phyloP scores from a whole-genome alignment of 306 rosid genomes.

The Alnus rubra region DNA sequence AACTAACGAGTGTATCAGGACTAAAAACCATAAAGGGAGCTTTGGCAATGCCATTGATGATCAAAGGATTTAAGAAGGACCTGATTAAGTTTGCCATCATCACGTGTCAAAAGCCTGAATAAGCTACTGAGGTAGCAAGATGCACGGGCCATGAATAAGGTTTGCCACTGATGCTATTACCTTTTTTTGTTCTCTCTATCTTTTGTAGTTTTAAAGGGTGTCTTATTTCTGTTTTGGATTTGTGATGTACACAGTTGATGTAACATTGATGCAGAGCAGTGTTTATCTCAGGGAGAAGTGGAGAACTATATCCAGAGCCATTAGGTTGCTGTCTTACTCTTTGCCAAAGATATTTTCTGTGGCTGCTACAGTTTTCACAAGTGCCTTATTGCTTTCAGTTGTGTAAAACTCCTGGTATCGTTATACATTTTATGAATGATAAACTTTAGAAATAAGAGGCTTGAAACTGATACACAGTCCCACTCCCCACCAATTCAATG shows the following conservation, averaged over 20 bases:
- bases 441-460: too few relatives aligned
- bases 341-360: background rate
- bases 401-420: too few relatives aligned
- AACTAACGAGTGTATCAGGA: constrained; percentile 38
- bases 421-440: too few relatives aligned
- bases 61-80: constrained; percentile 76
- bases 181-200: background rate
- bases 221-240: too few relatives aligned
- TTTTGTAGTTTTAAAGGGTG: background rate
- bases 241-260: too few relatives aligned
- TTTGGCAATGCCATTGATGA: constrained; percentile 92
- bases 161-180: background rate
- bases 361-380: background rate
- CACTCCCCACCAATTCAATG: too few relatives aligned
- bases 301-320: too few relatives aligned
- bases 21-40: constrained; percentile 82
- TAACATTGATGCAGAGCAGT: background rate
- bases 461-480: too few relatives aligned
- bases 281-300: background rate
- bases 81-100: constrained; percentile 76
- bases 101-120: constrained; percentile 68
- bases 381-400: too few relatives aligned
- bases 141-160: background rate
- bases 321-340: too few relatives aligned
- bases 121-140: background rate